Evolutionary conservation across 176 grass and related monocot species (phyloP).

Genomic region (Luzula sylvatica): DNA sequence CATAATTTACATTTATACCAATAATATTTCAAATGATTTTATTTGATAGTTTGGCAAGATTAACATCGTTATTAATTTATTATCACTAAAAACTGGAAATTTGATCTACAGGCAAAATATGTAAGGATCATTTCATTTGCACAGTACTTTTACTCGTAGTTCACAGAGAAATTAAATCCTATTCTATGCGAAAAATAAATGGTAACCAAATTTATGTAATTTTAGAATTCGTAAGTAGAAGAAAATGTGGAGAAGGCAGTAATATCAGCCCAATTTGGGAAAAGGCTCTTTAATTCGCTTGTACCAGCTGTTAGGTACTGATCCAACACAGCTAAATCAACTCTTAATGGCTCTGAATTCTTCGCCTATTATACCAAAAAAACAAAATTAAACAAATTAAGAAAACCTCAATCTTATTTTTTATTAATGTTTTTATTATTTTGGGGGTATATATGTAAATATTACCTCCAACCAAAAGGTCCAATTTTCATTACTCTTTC

Average conservation of each 20-base stretch:
- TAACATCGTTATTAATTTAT: too few relatives aligned
- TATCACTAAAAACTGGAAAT: too few relatives aligned
- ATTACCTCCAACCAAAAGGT: slow-evolving; percentile 96
- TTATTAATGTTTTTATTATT: too few relatives aligned
- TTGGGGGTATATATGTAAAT: background rate
- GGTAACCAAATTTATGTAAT: too few relatives aligned
- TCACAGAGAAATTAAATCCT: too few relatives aligned
- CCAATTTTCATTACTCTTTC: slow-evolving; percentile 63
- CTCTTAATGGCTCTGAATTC: slow-evolving; percentile 48
- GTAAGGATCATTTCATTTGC: too few relatives aligned
- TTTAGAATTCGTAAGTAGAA: slow-evolving; percentile 67
- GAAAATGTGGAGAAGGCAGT: slow-evolving; percentile 75
- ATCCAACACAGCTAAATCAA: slow-evolving; percentile 88
- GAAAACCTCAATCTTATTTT: background rate
- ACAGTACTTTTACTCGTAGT: too few relatives aligned
- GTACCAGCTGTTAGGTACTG: slow-evolving; percentile 59
- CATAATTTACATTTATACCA: too few relatives aligned
- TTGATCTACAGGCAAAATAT: too few relatives aligned
- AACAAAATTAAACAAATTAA: background rate
- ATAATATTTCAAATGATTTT: too few relatives aligned
- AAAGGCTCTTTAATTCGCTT: slow-evolving; percentile 55
- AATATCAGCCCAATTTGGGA: slow-evolving; percentile 83
- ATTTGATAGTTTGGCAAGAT: too few relatives aligned
- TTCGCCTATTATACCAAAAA: slow-evolving; percentile 36
- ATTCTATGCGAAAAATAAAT: too few relatives aligned